Percentiles rank a stretch among this genome's conserved stretches.
Evolutionary conservation across 352 stramenopile species (phyloP).

Genomic region (Phytophthora niederhauseri): DNA sequence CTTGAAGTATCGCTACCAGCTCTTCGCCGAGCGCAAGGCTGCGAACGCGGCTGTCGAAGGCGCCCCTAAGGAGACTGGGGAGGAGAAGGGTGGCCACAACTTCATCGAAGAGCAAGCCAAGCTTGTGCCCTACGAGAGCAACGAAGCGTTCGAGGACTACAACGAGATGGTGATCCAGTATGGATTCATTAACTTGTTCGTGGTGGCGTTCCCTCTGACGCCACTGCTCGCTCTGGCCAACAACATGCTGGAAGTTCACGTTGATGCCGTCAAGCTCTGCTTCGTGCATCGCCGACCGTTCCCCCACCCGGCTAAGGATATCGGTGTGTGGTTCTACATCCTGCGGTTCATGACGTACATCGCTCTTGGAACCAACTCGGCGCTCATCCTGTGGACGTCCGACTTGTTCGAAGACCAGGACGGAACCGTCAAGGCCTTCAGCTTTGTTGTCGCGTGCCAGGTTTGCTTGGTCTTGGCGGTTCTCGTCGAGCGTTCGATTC

Average conservation of each 20-base stretch:
- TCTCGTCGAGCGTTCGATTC: slow-evolving; percentile 63
- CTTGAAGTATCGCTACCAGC: slow-evolving; percentile 76
- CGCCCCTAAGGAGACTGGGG: slow-evolving; percentile 8
- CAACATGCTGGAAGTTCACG: slow-evolving; percentile 92
- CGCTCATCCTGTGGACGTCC: slow-evolving; percentile 86
- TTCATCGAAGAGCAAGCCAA: slow-evolving; percentile 88
- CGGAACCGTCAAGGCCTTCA: slow-evolving; percentile 56
- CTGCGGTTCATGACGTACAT: slow-evolving; percentile 85
- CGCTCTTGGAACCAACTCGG: slow-evolving; percentile 76
- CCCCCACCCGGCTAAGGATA: slow-evolving; percentile 80
- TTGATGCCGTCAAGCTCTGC: slow-evolving; percentile 89
- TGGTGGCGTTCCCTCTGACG: slow-evolving; percentile 93
- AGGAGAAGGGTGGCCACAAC: slow-evolving; percentile 60
- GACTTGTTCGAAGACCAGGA: slow-evolving; percentile 59
- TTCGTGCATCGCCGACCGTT: slow-evolving; percentile 81
- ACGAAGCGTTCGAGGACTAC: slow-evolving; percentile 90
- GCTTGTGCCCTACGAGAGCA: slow-evolving; percentile 80
- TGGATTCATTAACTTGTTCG: slow-evolving; percentile 96
- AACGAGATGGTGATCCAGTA: slow-evolving; percentile 95
- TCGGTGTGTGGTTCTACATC: slow-evolving; percentile 94
- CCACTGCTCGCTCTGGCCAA: slow-evolving; percentile 90
- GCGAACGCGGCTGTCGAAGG: background rate
- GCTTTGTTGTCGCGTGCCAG: slow-evolving; percentile 75
- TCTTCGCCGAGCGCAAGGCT: slow-evolving; percentile 55
- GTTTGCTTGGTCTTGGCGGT: slow-evolving; percentile 72